Conservation (phyloP, 768 basidiomycete genomes). For the Glaciozyma martinii region DNA sequence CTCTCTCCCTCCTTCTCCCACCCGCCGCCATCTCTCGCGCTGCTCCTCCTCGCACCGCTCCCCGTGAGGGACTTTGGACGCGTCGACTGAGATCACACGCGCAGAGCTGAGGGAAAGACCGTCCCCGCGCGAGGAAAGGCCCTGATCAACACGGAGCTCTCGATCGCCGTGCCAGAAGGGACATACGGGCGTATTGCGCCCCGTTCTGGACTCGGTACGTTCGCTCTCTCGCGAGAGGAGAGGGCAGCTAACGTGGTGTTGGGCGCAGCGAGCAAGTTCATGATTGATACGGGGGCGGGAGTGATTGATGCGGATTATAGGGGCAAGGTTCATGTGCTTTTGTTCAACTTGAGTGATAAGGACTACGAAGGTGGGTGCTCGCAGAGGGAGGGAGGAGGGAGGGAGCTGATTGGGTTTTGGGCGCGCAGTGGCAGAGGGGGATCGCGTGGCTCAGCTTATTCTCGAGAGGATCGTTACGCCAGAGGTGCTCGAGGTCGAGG, state of each 20-base stretch:
- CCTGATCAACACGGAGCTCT: constrained; percentile 79
- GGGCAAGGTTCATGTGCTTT: constrained; percentile 76
- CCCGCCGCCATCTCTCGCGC: too few relatives aligned
- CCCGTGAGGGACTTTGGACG: too few relatives aligned
- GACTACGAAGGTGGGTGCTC: constrained; percentile 65
- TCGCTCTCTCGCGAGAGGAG: not conserved
- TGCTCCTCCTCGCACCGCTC: too few relatives aligned
- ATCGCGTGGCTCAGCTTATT: constrained; percentile 92
- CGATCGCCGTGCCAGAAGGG: constrained; percentile 83
- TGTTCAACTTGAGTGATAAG: constrained; percentile 83
- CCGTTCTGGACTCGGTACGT: constrained; percentile 82
- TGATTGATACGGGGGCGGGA: constrained; percentile 96
- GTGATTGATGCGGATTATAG: constrained; percentile 96
- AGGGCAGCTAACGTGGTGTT: not conserved
- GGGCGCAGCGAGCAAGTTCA: constrained; percentile 76
- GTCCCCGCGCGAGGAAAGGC: constrained; percentile 88
- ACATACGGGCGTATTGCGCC: constrained; percentile 97
- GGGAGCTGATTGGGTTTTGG: not conserved
- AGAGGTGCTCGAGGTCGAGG: constrained; percentile 74
- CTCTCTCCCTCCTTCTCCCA: not conserved
- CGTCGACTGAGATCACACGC: not conserved
- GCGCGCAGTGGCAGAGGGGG: constrained; percentile 70
- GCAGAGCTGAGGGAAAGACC: constrained; percentile 70
- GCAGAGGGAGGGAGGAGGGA: too few relatives aligned
- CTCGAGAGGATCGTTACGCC: constrained; percentile 83